Evolutionary conservation across 345 rosid species (phyloP).

Genomic region (Schrenkiella parvula): DNA sequence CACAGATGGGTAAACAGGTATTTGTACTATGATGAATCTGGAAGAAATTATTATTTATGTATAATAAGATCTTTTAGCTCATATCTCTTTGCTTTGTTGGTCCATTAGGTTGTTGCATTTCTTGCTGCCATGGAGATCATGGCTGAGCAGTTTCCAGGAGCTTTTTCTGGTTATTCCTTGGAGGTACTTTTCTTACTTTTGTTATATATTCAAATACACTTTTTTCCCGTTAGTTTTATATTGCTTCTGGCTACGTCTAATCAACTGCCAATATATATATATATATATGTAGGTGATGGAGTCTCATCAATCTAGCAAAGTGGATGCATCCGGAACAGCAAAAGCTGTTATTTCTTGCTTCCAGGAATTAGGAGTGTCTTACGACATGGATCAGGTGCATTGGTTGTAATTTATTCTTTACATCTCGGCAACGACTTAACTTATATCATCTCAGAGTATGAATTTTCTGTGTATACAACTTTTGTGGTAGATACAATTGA

Average conservation of each 20-base stretch:
- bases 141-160: conserved; percentile 97
- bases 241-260: not conserved
- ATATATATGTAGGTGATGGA: conserved; percentile 70
- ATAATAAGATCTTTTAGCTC: conserved; percentile 2
- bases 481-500: conserved; percentile 63
- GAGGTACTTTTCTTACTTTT: conserved; percentile 41
- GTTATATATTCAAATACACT: not conserved
- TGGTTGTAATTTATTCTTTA: not conserved
- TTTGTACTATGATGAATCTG: not conserved
- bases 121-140: conserved; percentile 97
- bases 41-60: not conserved
- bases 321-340: conserved; percentile 95
- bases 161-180: conserved; percentile 85
- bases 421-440: not conserved
- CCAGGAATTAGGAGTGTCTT: conserved; percentile 82
- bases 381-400: conserved; percentile 67
- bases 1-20: conserved; percentile 99
- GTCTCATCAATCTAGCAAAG: conserved; percentile 87
- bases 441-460: not conserved
- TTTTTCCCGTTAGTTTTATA: not conserved
- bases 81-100: conserved; percentile 16
- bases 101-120: conserved; percentile 84
- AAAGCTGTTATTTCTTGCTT: conserved; percentile 96
- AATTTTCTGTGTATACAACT: not conserved
- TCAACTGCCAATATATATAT: not conserved